phyloP scores from a whole-genome alignment of 176 grass and related monocot species.

The Rhynchospora pubera region DNA sequence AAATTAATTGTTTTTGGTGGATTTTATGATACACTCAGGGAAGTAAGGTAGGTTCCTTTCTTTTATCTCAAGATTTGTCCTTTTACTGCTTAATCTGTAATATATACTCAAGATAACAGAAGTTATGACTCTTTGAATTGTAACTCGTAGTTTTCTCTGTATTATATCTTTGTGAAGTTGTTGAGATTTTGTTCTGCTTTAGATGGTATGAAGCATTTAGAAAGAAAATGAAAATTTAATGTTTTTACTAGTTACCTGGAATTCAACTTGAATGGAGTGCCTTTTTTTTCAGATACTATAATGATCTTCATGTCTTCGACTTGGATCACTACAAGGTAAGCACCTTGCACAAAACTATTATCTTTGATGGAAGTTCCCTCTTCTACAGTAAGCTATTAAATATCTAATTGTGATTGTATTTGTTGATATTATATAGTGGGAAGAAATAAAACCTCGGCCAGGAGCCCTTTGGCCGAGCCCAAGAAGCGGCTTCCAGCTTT shows the following conservation, averaged over 20 bases:
- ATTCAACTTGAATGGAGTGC: constrained; percentile 14
- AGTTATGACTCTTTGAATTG: neutral
- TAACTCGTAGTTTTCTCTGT: neutral
- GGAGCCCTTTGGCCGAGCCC: constrained; percentile 90
- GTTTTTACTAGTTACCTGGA: neutral
- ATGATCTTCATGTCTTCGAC: constrained; percentile 92
- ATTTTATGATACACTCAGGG: constrained; percentile 97
- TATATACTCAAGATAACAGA: neutral
- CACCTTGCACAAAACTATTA: constrained; percentile 10
- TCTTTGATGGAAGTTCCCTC: neutral
- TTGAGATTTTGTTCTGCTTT: constrained; percentile 7
- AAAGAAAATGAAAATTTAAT: neutral
- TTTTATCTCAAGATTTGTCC: neutral
- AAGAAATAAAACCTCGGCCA: constrained; percentile 89
- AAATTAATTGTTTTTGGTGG: constrained; percentile 96
- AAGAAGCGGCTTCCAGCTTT: constrained; percentile 97
- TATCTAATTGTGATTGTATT: neutral
- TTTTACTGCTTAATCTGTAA: neutral
- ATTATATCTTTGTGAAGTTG: neutral
- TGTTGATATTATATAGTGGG: constrained; percentile 56
- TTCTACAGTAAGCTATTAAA: neutral
- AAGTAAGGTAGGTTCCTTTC: constrained; percentile 65
- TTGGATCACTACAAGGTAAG: constrained; percentile 93
- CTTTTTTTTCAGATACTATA: constrained; percentile 64
- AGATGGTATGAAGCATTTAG: neutral